Evolutionary conservation across 1,284 basidiomycete genomes (phyloP).

Genomic region (Papiliotrema fonsecae): DNA sequence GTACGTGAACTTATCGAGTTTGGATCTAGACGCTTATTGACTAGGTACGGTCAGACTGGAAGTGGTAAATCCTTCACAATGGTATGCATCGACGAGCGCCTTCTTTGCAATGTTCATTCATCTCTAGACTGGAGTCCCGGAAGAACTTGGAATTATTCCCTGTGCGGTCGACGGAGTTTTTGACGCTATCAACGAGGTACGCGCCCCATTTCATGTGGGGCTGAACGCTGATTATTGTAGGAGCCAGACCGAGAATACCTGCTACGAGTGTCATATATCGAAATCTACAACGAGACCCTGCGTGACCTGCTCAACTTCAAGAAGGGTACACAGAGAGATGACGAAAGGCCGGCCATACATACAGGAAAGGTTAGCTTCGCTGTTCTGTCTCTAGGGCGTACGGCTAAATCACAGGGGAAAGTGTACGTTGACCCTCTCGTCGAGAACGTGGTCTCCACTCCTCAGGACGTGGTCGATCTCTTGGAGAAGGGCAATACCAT

Average conservation of each 20-base stretch:
- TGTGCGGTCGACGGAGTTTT: constrained; percentile 56
- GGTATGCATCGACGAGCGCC: constrained; percentile 12
- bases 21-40: too few relatives aligned
- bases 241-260: constrained; percentile 45
- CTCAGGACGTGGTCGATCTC: constrained; percentile 51
- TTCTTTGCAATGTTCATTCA: neutral
- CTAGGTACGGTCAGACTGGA: constrained; percentile 50
- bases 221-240: constrained; percentile 14
- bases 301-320: constrained; percentile 51
- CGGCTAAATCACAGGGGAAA: constrained; percentile 35
- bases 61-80: constrained; percentile 52
- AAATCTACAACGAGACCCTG: constrained; percentile 57
- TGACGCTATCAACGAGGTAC: constrained; percentile 48
- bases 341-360: constrained; percentile 44
- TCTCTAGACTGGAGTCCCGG: constrained; percentile 47
- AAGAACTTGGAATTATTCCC: constrained; percentile 55
- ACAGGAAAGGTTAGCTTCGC: constrained; percentile 42
- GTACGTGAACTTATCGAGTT: constrained; percentile 15
- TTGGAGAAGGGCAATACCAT: constrained; percentile 51
- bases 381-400: neutral
- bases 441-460: constrained; percentile 53
- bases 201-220: constrained; percentile 10
- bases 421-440: constrained; percentile 51
- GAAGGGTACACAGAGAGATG: constrained; percentile 32
- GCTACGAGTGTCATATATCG: constrained; percentile 56